These are phyloP conservation scores for Penicillium sp. DNA, from an alignment of 2,329 filamentous ascomycete genomes.

Conservation along the genomic window DNA sequence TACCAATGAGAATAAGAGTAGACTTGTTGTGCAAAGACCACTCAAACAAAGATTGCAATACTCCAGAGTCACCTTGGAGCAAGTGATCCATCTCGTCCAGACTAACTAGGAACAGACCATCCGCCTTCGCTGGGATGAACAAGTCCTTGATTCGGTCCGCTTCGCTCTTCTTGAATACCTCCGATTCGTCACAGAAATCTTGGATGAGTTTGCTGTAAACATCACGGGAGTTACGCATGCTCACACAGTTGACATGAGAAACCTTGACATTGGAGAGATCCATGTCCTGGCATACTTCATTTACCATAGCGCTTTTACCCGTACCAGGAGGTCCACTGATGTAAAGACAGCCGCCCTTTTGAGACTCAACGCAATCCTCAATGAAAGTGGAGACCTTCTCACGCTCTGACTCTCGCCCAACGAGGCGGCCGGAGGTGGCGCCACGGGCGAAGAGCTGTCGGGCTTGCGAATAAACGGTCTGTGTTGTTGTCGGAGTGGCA, in stretches of 20 bases:
- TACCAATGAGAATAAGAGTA: constrained; percentile 79
- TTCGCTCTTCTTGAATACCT: constrained; percentile 66
- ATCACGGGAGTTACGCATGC: constrained; percentile 83
- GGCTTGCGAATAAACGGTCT: constrained; percentile 82
- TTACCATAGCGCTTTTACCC: constrained; percentile 92
- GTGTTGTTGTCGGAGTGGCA: constrained; percentile 62
- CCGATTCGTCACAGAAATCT: constrained; percentile 63
- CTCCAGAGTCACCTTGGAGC: constrained; percentile 81
- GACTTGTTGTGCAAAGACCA: constrained; percentile 87
- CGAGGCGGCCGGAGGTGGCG: constrained; percentile 69
- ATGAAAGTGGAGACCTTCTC: constrained; percentile 71
- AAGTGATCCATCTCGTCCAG: constrained; percentile 96
- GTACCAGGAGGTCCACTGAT: constrained; percentile 95
- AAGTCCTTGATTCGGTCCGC: constrained; percentile 67
- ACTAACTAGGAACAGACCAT: constrained; percentile 72
- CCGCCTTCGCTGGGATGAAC: constrained; percentile 64
- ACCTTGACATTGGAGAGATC: constrained; percentile 60
- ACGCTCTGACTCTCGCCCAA: constrained; percentile 73
- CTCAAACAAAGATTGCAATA: constrained; percentile 92
- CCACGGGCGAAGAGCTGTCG: constrained; percentile 84
- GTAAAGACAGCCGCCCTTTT: constrained; percentile 79
- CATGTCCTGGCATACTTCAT: constrained; percentile 69
- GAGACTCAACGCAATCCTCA: constrained; percentile 59
- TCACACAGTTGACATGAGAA: constrained; percentile 94
- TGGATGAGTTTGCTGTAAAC: constrained; percentile 78